These are phyloP conservation scores for Rhizodiscina lignyota DNA, from an alignment of 495 filamentous ascomycete genomes.

Conservation along the genomic window DNA sequence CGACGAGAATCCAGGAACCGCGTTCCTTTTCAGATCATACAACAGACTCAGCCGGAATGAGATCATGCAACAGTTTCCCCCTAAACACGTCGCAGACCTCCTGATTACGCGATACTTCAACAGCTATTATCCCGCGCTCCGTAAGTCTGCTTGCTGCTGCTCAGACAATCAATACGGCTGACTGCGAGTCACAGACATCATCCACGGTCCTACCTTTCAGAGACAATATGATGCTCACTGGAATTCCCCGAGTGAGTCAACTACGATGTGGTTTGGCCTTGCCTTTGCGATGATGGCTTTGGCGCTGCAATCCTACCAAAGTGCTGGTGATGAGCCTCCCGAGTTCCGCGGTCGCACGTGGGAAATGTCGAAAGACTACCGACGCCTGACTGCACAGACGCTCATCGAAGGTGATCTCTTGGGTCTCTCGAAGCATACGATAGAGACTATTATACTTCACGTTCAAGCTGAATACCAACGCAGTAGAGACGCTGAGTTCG, in stretches of 20 bases:
- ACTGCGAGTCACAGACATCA: slow-evolving; percentile 36
- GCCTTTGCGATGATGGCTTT: slow-evolving; percentile 78
- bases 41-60: slow-evolving; percentile 54
- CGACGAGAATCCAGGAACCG: slow-evolving; percentile 20
- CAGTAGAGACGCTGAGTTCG: slow-evolving; percentile 64
- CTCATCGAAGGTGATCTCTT: slow-evolving; percentile 79
- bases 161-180: not conserved
- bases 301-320: slow-evolving; percentile 79
- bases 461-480: slow-evolving; percentile 65
- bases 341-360: slow-evolving; percentile 40
- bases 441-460: slow-evolving; percentile 82
- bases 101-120: slow-evolving; percentile 61
- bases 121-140: slow-evolving; percentile 54
- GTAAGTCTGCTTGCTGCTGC: slow-evolving; percentile 21
- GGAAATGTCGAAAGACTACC: slow-evolving; percentile 62
- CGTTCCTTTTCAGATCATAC: slow-evolving; percentile 56
- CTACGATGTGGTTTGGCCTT: slow-evolving; percentile 78
- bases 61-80: slow-evolving; percentile 62
- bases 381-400: slow-evolving; percentile 71
- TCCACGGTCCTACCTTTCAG: slow-evolving; percentile 78
- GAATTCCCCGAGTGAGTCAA: slow-evolving; percentile 64
- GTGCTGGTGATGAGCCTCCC: slow-evolving; percentile 78
- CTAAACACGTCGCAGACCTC: slow-evolving; percentile 64
- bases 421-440: slow-evolving; percentile 64
- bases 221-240: slow-evolving; percentile 69